Evolutionary conservation across 2,329 filamentous ascomycete genomes (phyloP).

Genomic region (Purpureocillium takamizusanense): DNA sequence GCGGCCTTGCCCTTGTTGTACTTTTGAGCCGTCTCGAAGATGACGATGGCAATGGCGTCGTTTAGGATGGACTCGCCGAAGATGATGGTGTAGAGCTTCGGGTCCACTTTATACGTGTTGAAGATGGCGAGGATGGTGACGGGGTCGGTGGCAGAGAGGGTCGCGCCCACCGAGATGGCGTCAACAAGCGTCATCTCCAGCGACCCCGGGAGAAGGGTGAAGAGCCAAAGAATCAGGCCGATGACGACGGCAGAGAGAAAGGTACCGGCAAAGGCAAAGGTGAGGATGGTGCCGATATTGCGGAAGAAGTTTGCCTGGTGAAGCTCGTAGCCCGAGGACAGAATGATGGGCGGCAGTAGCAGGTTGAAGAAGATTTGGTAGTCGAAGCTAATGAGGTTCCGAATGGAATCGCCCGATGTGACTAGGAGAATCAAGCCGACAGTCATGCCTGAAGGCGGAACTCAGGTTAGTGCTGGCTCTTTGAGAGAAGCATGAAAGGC

Average conservation of each 20-base stretch:
- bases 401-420: constrained; percentile 72
- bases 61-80: constrained; percentile 98
- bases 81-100: constrained; percentile 96
- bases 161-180: constrained; percentile 92
- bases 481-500: too few relatives aligned
- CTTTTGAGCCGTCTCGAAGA: constrained; percentile 94
- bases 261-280: constrained; percentile 93
- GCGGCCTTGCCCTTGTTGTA: constrained; percentile 70
- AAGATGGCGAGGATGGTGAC: constrained; percentile 98
- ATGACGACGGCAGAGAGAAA: constrained; percentile 96
- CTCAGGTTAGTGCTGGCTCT: too few relatives aligned
- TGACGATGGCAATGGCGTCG: constrained; percentile 94
- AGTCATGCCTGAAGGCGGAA: constrained; percentile 68
- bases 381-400: constrained; percentile 89
- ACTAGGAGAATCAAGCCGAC: constrained; percentile 83
- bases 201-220: constrained; percentile 76
- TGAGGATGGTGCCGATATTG: constrained; percentile 93
- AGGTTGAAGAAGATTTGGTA: constrained; percentile 99
- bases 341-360: constrained; percentile 93
- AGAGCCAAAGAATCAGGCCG: constrained; percentile 78
- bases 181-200: constrained; percentile 87
- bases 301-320: constrained; percentile 99
- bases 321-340: constrained; percentile 92
- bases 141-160: constrained; percentile 90
- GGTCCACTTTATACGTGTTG: constrained; percentile 98